Base-by-base conservation (phyloP, 805 yeast species). In the Clavispora vitiphila region DNA sequence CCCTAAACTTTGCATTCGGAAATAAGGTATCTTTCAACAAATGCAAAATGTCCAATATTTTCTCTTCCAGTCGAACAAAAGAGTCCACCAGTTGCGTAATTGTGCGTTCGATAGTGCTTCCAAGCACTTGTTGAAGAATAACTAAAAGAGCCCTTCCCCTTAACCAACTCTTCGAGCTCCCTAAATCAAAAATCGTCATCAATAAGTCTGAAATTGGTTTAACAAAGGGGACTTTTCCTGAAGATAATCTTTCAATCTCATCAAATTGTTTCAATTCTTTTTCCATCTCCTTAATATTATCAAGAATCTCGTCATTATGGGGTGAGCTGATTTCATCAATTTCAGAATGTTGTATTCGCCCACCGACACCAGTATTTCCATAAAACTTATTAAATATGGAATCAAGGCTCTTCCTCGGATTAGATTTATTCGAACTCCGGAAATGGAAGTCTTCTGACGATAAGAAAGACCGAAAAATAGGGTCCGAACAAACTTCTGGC, bases 111-210 rank as follows among this genome's bases (percentile, higher is more conserved):
- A 90, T 82, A 0, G 96, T 84, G 2, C 91, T 85, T 0, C 97
- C 97, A 29, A 90, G 71, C 1, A 90, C 61, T 57, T 88, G 96
- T 59, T 89, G 96, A 40, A 90, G 64, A 3, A 90, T 78, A 5
- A 88, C 80, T 29, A 89, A 72, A 8, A 88, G 69, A 0, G 96
- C 96, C 34, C 89, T 69, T 0, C 96, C 97, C 40, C 96, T 67
- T 1, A 90, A 61, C 95, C 96, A 87, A 36, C 80, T 78, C 36
- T 78, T 80, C 1, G 85, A 72, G 14, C 67, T 71, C 40, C 78
- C 76, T 18, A 86, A 61, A 23, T 85, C 79, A 61, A 90, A 90
- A 1, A 88, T 55, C 0, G 83, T 69, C 15, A 86, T 74, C 39
- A 89, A 72, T 9, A 87, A 57, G 48, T 88, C 95, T 49, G 91